Percentiles rank a stretch among this genome's conserved stretches.
Conservation (phyloP, 208 protist species). For the Trichomonas vaginalis region DNA sequence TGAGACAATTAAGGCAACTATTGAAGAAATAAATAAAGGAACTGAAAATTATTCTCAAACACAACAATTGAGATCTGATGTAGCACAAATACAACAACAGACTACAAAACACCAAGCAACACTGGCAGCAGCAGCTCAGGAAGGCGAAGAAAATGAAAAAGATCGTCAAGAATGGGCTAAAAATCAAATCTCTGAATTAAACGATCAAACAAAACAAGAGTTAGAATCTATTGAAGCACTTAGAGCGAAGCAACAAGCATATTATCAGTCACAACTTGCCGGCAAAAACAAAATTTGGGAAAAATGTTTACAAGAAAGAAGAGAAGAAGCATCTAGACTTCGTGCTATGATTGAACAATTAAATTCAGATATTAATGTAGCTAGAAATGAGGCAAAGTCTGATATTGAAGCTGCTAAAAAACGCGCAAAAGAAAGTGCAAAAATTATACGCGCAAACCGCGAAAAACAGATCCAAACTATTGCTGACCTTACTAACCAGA, state of each 20-base stretch:
- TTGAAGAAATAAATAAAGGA: background rate
- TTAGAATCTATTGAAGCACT: background rate
- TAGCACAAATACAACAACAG: background rate
- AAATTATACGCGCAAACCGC: background rate
- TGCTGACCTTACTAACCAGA: background rate
- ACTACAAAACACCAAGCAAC: background rate
- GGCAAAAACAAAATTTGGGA: background rate
- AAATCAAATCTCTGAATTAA: background rate
- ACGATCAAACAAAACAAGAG: background rate
- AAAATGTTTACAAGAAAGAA: background rate
- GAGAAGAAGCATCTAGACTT: background rate
- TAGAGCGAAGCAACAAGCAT: background rate
- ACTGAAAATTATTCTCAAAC: background rate
- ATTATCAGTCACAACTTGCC: background rate
- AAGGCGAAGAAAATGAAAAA: background rate
- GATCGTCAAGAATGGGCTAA: background rate
- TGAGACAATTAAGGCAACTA: background rate
- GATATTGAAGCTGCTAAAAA: background rate
- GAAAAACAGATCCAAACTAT: background rate
- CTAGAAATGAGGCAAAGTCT: background rate
- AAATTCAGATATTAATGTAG: background rate
- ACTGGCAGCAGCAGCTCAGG: background rate
- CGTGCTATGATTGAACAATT: background rate
- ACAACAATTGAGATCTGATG: background rate
- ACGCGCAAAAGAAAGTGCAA: background rate